These are phyloP conservation scores for Acacia concinna DNA, from an alignment of 331 rosid species.

Conservation along the genomic window DNA sequence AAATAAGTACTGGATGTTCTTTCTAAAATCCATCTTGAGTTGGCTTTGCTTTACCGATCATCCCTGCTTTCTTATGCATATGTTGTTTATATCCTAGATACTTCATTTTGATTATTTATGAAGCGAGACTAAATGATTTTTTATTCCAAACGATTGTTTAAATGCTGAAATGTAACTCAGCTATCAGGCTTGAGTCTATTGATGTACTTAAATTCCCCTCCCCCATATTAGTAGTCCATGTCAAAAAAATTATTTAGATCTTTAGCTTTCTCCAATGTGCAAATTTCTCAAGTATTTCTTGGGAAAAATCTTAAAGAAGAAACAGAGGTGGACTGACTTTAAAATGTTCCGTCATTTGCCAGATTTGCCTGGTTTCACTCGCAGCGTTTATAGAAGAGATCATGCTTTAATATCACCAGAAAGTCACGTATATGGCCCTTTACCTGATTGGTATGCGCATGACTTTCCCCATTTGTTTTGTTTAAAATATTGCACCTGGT, in stretches of 20 bases:
- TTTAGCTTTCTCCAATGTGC: no score
- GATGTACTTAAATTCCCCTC: neutral
- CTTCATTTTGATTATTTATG: no score
- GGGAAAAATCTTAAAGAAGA: neutral
- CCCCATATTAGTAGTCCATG: no score
- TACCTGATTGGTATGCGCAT: slow-evolving; percentile 71
- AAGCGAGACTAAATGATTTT: no score
- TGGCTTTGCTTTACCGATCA: no score
- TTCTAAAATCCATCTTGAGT: no score
- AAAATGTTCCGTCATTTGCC: slow-evolving; percentile 36
- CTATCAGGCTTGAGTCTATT: slow-evolving; percentile 8
- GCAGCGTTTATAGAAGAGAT: slow-evolving; percentile 80
- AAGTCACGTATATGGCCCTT: slow-evolving; percentile 87
- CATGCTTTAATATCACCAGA: slow-evolving; percentile 89
- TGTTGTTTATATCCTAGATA: no score
- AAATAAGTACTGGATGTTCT: no score
- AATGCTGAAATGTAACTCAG: no score
- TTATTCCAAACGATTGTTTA: no score
- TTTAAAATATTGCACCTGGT: slow-evolving; percentile 26
- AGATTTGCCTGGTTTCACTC: slow-evolving; percentile 96
- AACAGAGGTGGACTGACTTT: neutral
- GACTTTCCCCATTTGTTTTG: slow-evolving; percentile 26
- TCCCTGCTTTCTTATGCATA: no score
- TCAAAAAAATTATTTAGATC: no score
- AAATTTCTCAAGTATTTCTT: slow-evolving; percentile 5